phyloP scores from a whole-genome alignment of 2,329 filamentous ascomycete genomes.

The Dactylellina haptotyla region DNA sequence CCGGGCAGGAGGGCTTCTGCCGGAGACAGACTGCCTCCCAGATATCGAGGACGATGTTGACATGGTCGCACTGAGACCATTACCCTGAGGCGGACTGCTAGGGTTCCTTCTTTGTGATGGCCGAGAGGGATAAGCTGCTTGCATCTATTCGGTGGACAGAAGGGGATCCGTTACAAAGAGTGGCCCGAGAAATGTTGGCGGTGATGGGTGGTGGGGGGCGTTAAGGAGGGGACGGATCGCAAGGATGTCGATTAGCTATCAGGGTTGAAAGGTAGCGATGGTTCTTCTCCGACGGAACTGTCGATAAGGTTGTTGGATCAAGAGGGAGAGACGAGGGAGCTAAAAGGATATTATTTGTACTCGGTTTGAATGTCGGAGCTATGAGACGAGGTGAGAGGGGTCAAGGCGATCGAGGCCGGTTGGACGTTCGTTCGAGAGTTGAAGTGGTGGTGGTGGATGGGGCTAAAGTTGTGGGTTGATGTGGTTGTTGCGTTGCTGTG shows the following conservation, averaged over 20 bases:
- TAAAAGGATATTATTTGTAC: no score
- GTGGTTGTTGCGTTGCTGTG: not conserved
- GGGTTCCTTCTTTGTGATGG: conserved; percentile 48
- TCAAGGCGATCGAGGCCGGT: no score
- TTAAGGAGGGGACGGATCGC: not conserved
- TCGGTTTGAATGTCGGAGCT: no score
- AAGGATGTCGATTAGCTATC: not conserved
- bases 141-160: conserved; percentile 49
- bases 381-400: no score
- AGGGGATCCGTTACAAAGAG: not conserved
- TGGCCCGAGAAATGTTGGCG: not conserved
- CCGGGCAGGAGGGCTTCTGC: conserved; percentile 28
- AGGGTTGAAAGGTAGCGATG: no score
- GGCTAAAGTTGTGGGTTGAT: not conserved
- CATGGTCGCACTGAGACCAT: conserved; percentile 47
- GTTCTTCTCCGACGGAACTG: no score
- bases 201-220: not conserved
- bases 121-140: conserved; percentile 37
- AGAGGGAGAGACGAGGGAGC: no score
- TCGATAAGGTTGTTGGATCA: no score
- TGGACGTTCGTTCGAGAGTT: no score
- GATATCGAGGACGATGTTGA: conserved; percentile 43
- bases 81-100: conserved; percentile 48
- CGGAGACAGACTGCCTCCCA: conserved; percentile 30
- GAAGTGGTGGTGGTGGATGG: conserved; percentile 1